Evolutionary conservation across 2,329 filamentous ascomycete species (phyloP).

Genomic region (Neofusicoccum cordaticola): DNA sequence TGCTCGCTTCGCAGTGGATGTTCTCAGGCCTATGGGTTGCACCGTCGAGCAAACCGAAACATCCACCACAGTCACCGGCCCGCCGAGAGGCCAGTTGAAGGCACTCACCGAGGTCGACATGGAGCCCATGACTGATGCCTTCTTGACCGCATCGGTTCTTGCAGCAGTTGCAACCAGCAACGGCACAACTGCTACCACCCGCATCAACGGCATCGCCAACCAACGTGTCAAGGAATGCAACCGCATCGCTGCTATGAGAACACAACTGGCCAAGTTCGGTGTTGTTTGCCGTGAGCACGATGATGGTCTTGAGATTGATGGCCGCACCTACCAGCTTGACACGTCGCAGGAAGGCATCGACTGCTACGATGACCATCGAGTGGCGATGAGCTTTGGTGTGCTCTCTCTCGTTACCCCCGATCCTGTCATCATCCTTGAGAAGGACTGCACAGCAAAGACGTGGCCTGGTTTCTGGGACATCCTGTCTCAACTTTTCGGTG

Average conservation of each 20-base stretch:
- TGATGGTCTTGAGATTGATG: conserved; percentile 82
- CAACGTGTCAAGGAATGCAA: conserved; percentile 98
- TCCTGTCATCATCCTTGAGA: conserved; percentile 76
- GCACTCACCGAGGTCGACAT: conserved; percentile 85
- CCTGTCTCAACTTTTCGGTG: conserved; percentile 73
- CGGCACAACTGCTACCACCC: conserved; percentile 61
- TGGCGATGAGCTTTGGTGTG: conserved; percentile 98
- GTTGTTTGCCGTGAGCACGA: conserved; percentile 83
- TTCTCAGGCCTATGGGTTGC: conserved; percentile 91
- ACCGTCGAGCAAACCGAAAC: conserved; percentile 76
- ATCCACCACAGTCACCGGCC: conserved; percentile 91
- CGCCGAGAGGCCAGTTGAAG: conserved; percentile 68
- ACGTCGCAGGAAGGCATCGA: conserved; percentile 64
- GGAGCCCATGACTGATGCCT: conserved; percentile 99
- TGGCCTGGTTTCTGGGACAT: conserved; percentile 99
- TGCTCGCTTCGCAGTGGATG: conserved; percentile 87
- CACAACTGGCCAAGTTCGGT: conserved; percentile 90
- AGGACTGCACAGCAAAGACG: conserved; percentile 93
- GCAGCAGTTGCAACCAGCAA: conserved; percentile 82
- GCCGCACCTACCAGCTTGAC: conserved; percentile 51
- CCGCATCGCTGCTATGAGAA: conserved; percentile 91
- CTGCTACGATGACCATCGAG: conserved; percentile 96
- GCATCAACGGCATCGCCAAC: conserved; percentile 92
- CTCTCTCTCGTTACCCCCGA: conserved; percentile 69
- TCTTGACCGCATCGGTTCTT: conserved; percentile 89